Base-by-base conservation (phyloP, 2,329 filamentous ascomycete genomes). In the Talaromyces pinophilus region DNA sequence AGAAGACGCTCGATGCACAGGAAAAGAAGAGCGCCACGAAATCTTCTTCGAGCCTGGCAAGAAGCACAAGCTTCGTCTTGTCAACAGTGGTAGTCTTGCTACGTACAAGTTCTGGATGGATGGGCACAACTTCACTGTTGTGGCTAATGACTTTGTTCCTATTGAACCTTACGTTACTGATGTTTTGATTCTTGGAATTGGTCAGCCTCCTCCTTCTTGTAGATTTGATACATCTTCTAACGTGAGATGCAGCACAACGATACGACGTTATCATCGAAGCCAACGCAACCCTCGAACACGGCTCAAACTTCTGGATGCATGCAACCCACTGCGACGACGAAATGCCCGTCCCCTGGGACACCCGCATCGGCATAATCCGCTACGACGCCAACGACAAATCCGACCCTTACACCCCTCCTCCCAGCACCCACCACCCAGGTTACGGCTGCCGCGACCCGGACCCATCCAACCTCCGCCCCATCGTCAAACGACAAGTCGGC, bases 91-190 rank as follows among this genome's bases (percentile, higher is more conserved):
- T 0, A 67, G 69, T 5, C 70, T 75, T 22, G 73, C 70, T 0
- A 67, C 71, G 28, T 76, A 71, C 62, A 72, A 46, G 28, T 86
- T 88, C 71, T 75, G 73, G 55, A 75, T 80, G 35, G 78, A 80
- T 50, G 81, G 83, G 63, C 86, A 88, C 73, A 81, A 72, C 2
- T 72, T 88, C 68, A 82, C 77, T 0, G 85, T 88, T 62, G 85
- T 88, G 48, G 80, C 81, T 0, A 74, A 76, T 17, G 86, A 87
- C 64, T 74, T 87, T 6, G 83, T 88, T 0, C 84, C 85, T 5
- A 79, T 88, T 33, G 71, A 78, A n/a, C 86, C 86, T 0, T 88
- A 83, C 67, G 74, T 75, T 3, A 81, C 84, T 17, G 1, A 78
- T 80, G 0, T 77, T 75, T 28, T 50, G 46, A 50, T 50, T 28